These are phyloP conservation scores for Lupinus albus DNA, from an alignment of 306 rosid species.

Conservation along the genomic window DNA sequence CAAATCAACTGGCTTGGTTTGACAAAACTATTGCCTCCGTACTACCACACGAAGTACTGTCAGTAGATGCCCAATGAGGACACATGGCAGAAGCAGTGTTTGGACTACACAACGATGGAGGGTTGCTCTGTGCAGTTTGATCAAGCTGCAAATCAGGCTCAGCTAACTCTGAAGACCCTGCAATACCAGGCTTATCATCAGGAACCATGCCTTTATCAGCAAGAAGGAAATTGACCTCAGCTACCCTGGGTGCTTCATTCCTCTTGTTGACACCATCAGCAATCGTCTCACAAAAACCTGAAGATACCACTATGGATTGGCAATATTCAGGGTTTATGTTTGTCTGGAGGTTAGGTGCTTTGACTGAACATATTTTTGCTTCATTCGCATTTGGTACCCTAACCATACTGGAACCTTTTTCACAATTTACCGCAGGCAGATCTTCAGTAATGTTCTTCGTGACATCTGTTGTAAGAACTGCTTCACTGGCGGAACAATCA, in stretches of 20 bases:
- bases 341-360: slow-evolving; percentile 22
- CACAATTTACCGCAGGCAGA: slow-evolving; percentile 33
- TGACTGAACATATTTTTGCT: slow-evolving; percentile 32
- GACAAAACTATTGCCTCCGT: slow-evolving; percentile 54
- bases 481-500: slow-evolving; percentile 39
- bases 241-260: slow-evolving; percentile 29
- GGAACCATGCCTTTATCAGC: slow-evolving; percentile 36
- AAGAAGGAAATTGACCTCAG: slow-evolving; percentile 27
- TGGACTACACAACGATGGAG: slow-evolving; percentile 45
- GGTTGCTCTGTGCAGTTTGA: slow-evolving; percentile 36
- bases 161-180: slow-evolving; percentile 39
- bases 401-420: slow-evolving; percentile 15
- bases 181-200: slow-evolving; percentile 17
- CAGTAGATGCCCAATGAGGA: slow-evolving; percentile 54
- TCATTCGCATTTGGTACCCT: slow-evolving; percentile 38
- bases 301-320: slow-evolving; percentile 32
- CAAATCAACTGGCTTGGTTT: slow-evolving; percentile 56
- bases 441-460: slow-evolving; percentile 35
- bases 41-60: slow-evolving; percentile 47
- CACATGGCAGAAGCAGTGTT: slow-evolving; percentile 45
- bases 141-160: slow-evolving; percentile 51
- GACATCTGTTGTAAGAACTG: slow-evolving; percentile 22
- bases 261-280: slow-evolving; percentile 31
- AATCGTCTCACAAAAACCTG: slow-evolving; percentile 33
- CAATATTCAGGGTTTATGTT: slow-evolving; percentile 44